Base-by-base conservation (phyloP, 495 filamentous ascomycete genomes). In the Pyronema domesticum region DNA sequence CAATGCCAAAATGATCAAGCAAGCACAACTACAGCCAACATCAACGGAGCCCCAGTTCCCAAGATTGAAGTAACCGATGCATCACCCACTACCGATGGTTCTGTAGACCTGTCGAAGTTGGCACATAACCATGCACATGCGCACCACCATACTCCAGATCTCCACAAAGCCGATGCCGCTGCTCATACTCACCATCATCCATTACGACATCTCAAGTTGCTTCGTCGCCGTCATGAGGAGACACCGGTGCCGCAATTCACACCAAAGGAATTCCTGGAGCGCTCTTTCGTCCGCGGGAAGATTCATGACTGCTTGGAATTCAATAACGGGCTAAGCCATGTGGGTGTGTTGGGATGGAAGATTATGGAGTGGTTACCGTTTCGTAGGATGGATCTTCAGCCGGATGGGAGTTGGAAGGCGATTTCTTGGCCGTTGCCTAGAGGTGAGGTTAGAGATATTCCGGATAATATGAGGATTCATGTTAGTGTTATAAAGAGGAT, bases 311-410 rank as follows among this genome's bases (percentile, higher is more conserved):
- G 82, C 18, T 71, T 91, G 5, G 66, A 73, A 44, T 87, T 80
- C 61, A 70, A 73, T 8, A 79, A 80, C 17, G 85, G 85, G 0
- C 68, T 86, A 0, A 61, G 73, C 1, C 55, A 63, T 17, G 40
- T 67, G 0, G 79, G 80, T 0, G 82, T 88, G 0, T 53, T 86
- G 1, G 75, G 75, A 0, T 91, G 87, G 87, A 80, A 79, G 18
- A 67, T 87, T 34, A 89, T 91, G 84, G 84, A 93, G 61, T 88
- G 81, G 61, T 69, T 93, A 11, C 86, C 86, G 0, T 89, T 91
- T 69, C 77, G 84, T 0, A 76, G 86, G 7, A 86, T 93, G 83
- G 86, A 89, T 61, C 63, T 91, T 15, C 74, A 77, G 48, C 53
- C 71, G 2, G 80, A 89, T 56, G 85, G 85, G 0, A 76, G 77